A percentile compares a stretch with the other conserved stretches of the same genome.
Conservation (phyloP, 2,329 filamentous ascomycete genomes). For the Fusarium oxysporum region DNA sequence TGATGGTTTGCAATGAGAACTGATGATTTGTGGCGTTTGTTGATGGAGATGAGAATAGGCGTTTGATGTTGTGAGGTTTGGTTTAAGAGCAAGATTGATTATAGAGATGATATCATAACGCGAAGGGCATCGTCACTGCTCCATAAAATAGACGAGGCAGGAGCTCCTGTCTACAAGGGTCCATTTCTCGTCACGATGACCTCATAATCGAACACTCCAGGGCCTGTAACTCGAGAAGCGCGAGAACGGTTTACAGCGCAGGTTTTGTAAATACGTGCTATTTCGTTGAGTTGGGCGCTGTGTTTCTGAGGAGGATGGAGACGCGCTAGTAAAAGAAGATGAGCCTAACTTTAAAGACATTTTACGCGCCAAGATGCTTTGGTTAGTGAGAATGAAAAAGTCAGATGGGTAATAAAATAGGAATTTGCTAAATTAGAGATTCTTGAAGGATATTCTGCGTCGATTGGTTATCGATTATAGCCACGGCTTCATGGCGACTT, state of each 20-base stretch:
- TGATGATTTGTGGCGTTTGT: no score
- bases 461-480: fast-evolving
- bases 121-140: not conserved
- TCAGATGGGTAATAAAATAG: fast-evolving
- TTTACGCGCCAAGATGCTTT: fast-evolving
- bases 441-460: fast-evolving
- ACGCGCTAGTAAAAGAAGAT: no score
- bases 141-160: constrained; percentile 11
- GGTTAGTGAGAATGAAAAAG: not conserved
- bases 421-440: not conserved
- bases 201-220: not conserved
- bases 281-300: no score
- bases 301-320: fast-evolving
- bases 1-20: no score
- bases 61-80: not conserved
- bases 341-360: no score
- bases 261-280: not conserved
- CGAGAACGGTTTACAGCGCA: fast-evolving
- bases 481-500: fast-evolving
- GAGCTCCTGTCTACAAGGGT: not conserved
- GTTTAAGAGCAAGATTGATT: fast-evolving
- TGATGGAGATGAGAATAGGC: no score
- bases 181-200: not conserved
- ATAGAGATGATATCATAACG: constrained; percentile 8
- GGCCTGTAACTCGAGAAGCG: fast-evolving